Evolutionary conservation across 164 flowering plant genomes (phyloP), one percentile per base, ranked within the genome.

Genomic region (Sedum album): DNA sequence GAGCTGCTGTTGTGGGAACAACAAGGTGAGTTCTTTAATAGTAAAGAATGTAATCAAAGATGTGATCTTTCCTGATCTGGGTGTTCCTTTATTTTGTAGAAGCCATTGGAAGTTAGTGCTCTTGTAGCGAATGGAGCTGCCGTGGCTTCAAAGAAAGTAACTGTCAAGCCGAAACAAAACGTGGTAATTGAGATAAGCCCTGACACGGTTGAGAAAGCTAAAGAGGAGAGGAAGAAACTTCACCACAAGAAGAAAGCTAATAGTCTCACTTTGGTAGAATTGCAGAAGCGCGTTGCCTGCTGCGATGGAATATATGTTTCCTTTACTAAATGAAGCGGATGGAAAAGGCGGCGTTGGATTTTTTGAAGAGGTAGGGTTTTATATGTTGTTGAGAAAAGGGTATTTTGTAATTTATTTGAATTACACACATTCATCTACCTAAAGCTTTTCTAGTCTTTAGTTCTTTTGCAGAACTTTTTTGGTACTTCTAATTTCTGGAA

Each of bases 231-330:
- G 49, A 76, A 35, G 68, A 80, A 78, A 33, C 71, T 75, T 62
- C 69, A 80, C 6, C 66, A 80, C 4, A 83, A 64, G 80, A 90
- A 82, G 83, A 82, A 79, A 31, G 79, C 69, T 0, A 80, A 72
- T 8, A 81, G 93, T 53, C 84, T 87, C 1, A 81, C 89, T 57
- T 78, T 91, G 8, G 77, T 86, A n/a, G n/a, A n/a, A n/a, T n/a
- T n/a, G n/a, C n/a, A n/a, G n/a, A n/a, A n/a, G n/a, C n/a, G n/a
- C n/a, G n/a, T n/a, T n/a, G n/a, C n/a, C n/a, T n/a, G n/a, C n/a
- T n/a, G n/a, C n/a, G n/a, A n/a, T n/a, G n/a, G n/a, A n/a, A n/a
- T n/a, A n/a, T n/a, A n/a, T n/a, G n/a, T n/a, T n/a, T n/a, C n/a
- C n/a, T n/a, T n/a, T n/a, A n/a, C n/a, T n/a, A n/a, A n/a, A n/a